Conservation (phyloP, 1,284 basidiomycete genomes). For the Papiliotrema laurentii region DNA sequence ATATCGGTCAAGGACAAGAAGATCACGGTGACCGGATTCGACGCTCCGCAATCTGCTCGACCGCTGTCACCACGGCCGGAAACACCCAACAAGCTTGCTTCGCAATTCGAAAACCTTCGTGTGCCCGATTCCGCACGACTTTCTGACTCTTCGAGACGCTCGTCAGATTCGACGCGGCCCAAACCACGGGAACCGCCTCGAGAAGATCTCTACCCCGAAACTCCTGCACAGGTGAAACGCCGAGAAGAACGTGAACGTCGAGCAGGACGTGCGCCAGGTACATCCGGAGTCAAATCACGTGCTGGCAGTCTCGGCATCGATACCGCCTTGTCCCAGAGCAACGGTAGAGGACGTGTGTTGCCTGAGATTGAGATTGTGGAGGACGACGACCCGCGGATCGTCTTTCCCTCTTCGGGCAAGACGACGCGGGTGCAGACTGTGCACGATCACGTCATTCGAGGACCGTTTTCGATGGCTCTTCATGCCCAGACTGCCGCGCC, state of each 20-base stretch:
- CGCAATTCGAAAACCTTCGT: constrained; percentile 2
- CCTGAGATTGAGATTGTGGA: constrained; percentile 46
- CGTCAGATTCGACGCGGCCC: constrained; percentile 12
- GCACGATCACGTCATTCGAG: constrained; percentile 33
- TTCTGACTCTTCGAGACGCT: constrained; percentile 7
- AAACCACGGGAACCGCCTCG: constrained; percentile 34
- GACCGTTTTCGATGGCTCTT: constrained; percentile 21
- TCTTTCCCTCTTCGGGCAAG: constrained; percentile 33
- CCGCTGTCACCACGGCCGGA: constrained; percentile 7
- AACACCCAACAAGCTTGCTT: neutral
- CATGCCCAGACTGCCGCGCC: constrained; percentile 9
- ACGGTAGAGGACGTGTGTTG: constrained; percentile 26
- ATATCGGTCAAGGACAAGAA: constrained; percentile 14
- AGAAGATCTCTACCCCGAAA: constrained; percentile 42
- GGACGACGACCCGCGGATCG: constrained; percentile 44
- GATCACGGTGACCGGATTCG: constrained; percentile 28
- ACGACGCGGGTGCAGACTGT: constrained; percentile 31
- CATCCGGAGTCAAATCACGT: neutral
- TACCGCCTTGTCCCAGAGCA: constrained; percentile 10
- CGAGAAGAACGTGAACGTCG: constrained; percentile 40
- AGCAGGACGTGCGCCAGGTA: constrained; percentile 1
- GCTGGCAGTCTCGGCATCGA: constrained; percentile 19
- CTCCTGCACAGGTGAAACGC: constrained; percentile 40
- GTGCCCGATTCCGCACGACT: constrained; percentile 11
- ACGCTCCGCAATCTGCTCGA: constrained; percentile 21